Percentiles rank a stretch among this genome's conserved stretches.
Evolutionary conservation across 129 eudicot species (phyloP).

Genomic region (Chrysanthemum lavandulifolium): DNA sequence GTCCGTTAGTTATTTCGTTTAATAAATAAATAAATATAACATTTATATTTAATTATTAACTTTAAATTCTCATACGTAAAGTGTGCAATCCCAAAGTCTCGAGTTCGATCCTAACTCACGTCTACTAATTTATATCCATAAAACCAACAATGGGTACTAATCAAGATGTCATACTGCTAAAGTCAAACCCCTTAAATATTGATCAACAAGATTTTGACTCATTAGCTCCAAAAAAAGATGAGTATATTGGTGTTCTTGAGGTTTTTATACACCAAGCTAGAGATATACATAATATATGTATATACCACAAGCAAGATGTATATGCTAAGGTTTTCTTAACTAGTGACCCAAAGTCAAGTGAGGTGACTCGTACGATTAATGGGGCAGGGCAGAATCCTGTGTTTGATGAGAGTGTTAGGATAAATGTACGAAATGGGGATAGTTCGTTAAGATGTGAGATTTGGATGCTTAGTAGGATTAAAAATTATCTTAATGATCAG

Average conservation of each 20-base stretch:
- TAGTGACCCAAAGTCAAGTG: slow-evolving; percentile 34
- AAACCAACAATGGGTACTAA: slow-evolving; percentile 24
- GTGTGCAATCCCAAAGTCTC: too few relatives aligned
- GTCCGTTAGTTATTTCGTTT: too few relatives aligned
- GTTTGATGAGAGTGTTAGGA: slow-evolving; percentile 38
- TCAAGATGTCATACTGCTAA: slow-evolving; percentile 19
- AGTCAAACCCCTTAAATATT: slow-evolving; percentile 30
- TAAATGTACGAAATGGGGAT: slow-evolving; percentile 36
- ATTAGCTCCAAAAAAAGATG: slow-evolving; percentile 13
- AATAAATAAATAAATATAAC: too few relatives aligned
- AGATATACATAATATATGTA: slow-evolving; percentile 42
- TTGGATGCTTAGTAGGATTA: slow-evolving; percentile 54
- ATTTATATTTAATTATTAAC: too few relatives aligned
- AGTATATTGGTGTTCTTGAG: slow-evolving; percentile 42
- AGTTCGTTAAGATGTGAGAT: slow-evolving; percentile 44
- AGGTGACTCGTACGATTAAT: slow-evolving; percentile 38
- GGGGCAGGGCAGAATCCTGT: slow-evolving; percentile 54
- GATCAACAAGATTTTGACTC: slow-evolving; percentile 23
- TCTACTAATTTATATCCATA: too few relatives aligned
- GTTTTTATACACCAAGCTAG: slow-evolving; percentile 53
- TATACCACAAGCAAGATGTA: slow-evolving; percentile 57
- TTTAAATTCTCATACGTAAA: too few relatives aligned
- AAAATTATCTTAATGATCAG: slow-evolving; percentile 52
- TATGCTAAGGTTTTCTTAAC: slow-evolving; percentile 49
- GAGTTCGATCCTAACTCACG: too few relatives aligned